Evolutionary conservation across 2,329 filamentous ascomycete genomes (phyloP), one percentile per base, ranked within the genome.

Genomic region (Aspergillus sp.): DNA sequence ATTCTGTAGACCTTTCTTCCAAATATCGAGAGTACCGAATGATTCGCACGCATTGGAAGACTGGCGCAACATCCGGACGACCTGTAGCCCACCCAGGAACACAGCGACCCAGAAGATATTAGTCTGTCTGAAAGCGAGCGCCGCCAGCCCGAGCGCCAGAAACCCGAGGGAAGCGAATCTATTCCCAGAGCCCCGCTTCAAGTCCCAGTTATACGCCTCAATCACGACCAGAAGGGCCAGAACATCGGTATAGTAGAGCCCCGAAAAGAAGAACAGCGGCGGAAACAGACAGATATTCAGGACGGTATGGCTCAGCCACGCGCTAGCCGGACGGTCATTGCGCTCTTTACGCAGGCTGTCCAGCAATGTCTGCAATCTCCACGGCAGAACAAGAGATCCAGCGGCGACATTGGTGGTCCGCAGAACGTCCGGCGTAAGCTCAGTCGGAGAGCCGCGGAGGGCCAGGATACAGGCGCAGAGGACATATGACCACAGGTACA

Each of bases 221-320:
- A 95, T 62, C 0, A 95, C 84, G 1, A 78, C 70, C 5, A 83
- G 66, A 0, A 86, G 83, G 0, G 89, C 93, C 31, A 83, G 69
- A 2, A 95, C 73, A 57, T 98, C 91, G 0, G 91, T 98, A 57
- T 98, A 98, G 58, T 93, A 98, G 5, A 98, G 67, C 0, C 77
- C 86, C 0, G 86, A 91, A 60, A 98, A 98, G 70, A 98, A 98
- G 68, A 94, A 95, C 1, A 98, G 58, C 0, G 88, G 75, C 0
- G 91, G 91, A 41, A 96, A 95, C 0, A 94, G 66, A 12, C 77
- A 77, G 25, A 93, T 74, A 44, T 95, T 94, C 44, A 91, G 51
- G 2, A 80, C 82, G 1, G 53, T 56, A 44, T 61, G 57, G 37
- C 53, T 59, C 28, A 61, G 30, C 46, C 55, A 56, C 11, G 57